Percentiles rank a stretch among this genome's conserved stretches.
Evolutionary conservation across 23 red algal species (phyloP).

Genomic region (Agarophyton chilense): DNA sequence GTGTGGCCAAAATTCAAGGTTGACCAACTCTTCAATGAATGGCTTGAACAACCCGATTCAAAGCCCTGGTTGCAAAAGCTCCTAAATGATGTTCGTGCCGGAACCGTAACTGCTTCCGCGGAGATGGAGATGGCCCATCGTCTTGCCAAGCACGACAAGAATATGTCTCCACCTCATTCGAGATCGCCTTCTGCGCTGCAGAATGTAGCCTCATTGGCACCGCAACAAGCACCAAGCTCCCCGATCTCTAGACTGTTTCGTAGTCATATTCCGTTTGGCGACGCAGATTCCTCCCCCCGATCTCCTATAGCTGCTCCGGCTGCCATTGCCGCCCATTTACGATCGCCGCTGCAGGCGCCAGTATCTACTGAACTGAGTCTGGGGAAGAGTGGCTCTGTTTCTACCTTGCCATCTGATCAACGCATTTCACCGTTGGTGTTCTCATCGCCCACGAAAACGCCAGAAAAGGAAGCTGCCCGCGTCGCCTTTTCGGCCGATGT

Average conservation of each 20-base stretch:
- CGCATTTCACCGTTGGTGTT: neutral
- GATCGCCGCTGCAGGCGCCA: neutral
- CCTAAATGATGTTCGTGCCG: constrained; percentile 47
- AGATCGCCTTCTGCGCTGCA: constrained; percentile 25
- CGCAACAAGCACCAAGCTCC: constrained; percentile 65
- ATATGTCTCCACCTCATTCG: constrained; percentile 12
- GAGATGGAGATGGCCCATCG: constrained; percentile 21
- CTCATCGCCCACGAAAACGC: neutral
- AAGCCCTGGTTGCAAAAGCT: constrained; percentile 44
- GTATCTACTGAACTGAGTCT: constrained; percentile 35
- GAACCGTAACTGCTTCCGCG: neutral
- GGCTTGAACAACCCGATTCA: constrained; percentile 69
- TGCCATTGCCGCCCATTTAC: neutral
- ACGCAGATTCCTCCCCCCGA: constrained; percentile 62
- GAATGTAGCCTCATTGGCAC: neutral
- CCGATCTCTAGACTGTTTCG: constrained; percentile 59
- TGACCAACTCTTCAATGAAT: constrained; percentile 79
- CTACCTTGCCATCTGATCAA: constrained; percentile 24
- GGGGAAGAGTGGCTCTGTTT: constrained; percentile 54
- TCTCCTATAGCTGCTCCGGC: constrained; percentile 38
- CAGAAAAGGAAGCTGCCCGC: neutral
- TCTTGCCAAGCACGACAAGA: constrained; percentile 12
- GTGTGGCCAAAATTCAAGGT: constrained; percentile 81
- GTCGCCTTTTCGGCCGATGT: neutral
- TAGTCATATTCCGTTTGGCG: constrained; percentile 67